phyloP scores from a whole-genome alignment of 1,284 basidiomycete species.

The Cutaneotrichosporon sp. region DNA sequence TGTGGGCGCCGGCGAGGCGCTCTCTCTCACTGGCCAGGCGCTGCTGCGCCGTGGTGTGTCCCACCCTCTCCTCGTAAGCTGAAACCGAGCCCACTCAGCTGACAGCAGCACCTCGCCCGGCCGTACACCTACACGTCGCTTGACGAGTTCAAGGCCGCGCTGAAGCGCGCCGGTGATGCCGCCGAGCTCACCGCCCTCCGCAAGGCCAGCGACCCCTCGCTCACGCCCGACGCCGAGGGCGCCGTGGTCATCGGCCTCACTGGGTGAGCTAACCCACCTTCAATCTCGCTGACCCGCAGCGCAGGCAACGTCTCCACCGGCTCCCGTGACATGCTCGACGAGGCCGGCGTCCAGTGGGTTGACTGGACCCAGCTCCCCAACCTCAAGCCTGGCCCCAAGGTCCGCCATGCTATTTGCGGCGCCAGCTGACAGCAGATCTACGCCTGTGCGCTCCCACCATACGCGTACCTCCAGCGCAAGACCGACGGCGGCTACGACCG shows the following conservation, averaged over 20 bases:
- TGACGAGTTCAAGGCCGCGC: conserved; percentile 61
- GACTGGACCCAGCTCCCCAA: conserved; percentile 61
- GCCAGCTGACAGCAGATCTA: conserved; percentile 63
- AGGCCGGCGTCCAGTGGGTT: conserved; percentile 68
- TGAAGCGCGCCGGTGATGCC: conserved; percentile 63
- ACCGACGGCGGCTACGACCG: conserved; percentile 66
- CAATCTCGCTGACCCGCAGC: conserved; percentile 50
- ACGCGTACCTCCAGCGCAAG: conserved; percentile 66
- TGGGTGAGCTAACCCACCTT: conserved; percentile 60
- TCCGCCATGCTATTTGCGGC: conserved; percentile 39
- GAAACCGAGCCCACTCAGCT: not conserved
- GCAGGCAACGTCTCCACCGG: conserved; percentile 79
- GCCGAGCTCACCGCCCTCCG: conserved; percentile 8
- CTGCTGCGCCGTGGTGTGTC: conserved; percentile 75
- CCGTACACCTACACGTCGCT: conserved; percentile 72
- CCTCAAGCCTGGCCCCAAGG: conserved; percentile 59
- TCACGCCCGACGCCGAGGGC: conserved; percentile 57
- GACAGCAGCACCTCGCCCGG: conserved; percentile 68
- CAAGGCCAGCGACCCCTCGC: conserved; percentile 8
- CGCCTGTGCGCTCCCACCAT: conserved; percentile 69
- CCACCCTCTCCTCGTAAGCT: conserved; percentile 74
- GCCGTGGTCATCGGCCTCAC: conserved; percentile 80
- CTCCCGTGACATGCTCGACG: conserved; percentile 67
- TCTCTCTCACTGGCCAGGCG: conserved; percentile 73
- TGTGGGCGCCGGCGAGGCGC: conserved; percentile 77